Base-by-base conservation (phyloP, 108 stramenopile genomes). In the Pseudonitzschia pungens region DNA sequence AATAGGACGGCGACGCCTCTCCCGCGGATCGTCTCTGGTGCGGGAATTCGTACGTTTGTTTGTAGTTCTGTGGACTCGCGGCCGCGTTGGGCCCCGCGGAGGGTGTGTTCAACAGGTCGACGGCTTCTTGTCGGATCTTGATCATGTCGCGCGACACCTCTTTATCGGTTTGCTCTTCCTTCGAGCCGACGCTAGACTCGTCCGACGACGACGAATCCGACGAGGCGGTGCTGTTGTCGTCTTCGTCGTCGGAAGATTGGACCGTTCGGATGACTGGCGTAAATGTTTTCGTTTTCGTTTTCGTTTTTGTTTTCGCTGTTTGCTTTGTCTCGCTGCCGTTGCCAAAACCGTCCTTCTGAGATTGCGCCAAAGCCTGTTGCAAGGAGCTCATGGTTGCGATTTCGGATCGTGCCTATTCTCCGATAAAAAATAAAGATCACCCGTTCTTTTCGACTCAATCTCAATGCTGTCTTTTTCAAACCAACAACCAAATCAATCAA, bases 91-190 rank as follows among this genome's bases (percentile, higher is more conserved):
- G 75, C 45, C 15, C 75, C 68, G 20, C 68, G 26, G 22, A 55
- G 32, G 57, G 41, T 5, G 52, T 56, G 58, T 69, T 76, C 9
- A 76, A n/a, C 21, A 76, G 32, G 24, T 76, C 48, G n/a, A 58
- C 57, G 21, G 75, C 75, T 21, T 68, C 44, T 68, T 76, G 75
- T 50, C 75, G 75, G 32, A 76, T 69, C 44, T 76, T 56, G 4
- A 67, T 51, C 66, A 67, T 50, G 6, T 67, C 48, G 28, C 0
- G 21, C 8, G 21, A 5, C 16, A 40, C 22, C 12, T 45, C 22
- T 26, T 22, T 27, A 29, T 67, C 0, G 36, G 16, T 26, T 2
- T 62, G 29, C n/a, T 33, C 31, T 0, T 40, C 20, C 15, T 62
- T 28, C 32, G 29, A 18, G 36, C 40, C 33, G 4, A 33, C 29